Evolutionary conservation across 352 stramenopile genomes (phyloP).

Genomic region (Globisporangium paddicum): DNA sequence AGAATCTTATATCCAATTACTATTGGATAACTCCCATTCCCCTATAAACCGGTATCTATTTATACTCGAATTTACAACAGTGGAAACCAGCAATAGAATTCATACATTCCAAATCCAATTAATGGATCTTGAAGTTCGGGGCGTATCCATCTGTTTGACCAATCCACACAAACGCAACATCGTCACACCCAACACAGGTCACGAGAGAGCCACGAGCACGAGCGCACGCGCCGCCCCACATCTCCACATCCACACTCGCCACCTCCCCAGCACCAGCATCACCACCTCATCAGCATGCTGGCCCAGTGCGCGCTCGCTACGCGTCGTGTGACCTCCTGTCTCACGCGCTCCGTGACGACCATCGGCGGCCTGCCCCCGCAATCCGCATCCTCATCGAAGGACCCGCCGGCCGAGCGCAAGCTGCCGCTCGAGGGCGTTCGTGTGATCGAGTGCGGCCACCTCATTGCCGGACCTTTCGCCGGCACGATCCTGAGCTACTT

Average conservation of each 20-base stretch:
- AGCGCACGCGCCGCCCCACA: background rate
- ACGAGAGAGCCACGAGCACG: background rate
- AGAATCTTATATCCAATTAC: background rate
- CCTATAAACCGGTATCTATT: background rate
- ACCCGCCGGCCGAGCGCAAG: conserved; percentile 8
- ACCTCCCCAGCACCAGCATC: background rate
- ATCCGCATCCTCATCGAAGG: background rate
- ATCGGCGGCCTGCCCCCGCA: background rate
- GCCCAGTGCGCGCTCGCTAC: background rate
- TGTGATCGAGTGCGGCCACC: conserved; percentile 75
- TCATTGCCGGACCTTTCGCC: conserved; percentile 78
- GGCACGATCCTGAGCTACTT: conserved; percentile 87
- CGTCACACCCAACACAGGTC: background rate
- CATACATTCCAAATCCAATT: background rate
- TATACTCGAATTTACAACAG: background rate
- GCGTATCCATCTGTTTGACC: background rate
- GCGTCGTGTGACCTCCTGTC: background rate
- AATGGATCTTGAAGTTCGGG: background rate
- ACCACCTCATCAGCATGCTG: background rate
- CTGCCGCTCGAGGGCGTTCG: conserved; percentile 66
- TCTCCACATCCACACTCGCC: background rate
- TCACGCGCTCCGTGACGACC: conserved; percentile 13
- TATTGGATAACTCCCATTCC: background rate
- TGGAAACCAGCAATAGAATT: background rate
- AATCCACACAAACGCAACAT: background rate